Conservation (phyloP, 2,329 filamentous ascomycete genomes). For the Scedosporium minutisporum region DNA sequence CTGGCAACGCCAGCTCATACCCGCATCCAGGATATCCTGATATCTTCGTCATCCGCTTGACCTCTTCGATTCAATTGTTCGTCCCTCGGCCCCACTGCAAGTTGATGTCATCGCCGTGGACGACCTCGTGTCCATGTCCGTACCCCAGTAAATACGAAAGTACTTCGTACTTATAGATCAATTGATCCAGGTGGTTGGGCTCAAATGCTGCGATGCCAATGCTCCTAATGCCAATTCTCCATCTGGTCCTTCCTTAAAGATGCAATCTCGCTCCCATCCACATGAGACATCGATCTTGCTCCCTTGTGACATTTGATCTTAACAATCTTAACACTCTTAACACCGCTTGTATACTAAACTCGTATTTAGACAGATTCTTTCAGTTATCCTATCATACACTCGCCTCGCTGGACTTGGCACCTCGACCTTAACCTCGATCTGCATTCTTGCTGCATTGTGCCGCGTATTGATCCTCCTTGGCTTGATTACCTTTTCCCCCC, state of each 20-base stretch:
- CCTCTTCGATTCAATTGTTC: neutral
- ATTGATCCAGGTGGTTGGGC: neutral
- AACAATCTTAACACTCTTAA: neutral
- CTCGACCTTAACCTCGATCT: neutral
- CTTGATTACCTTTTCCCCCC: neutral
- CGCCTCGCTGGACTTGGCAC: too few species aligned
- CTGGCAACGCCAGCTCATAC: neutral
- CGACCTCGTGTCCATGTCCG: neutral
- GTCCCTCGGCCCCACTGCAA: neutral
- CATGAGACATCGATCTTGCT: conserved; percentile 1
- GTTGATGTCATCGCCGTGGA: neutral
- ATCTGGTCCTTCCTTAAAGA: neutral
- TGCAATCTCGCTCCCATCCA: neutral
- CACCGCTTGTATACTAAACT: neutral
- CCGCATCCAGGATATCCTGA: neutral
- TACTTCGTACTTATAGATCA: too few species aligned
- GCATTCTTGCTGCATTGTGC: neutral
- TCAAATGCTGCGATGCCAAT: neutral
- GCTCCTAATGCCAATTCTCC: too few species aligned
- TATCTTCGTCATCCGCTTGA: neutral
- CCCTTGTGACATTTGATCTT: neutral
- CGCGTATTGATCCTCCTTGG: neutral
- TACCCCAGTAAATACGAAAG: neutral
- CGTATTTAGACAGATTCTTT: neutral
- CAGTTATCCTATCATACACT: too few species aligned